phyloP scores from a whole-genome alignment of 1,284 basidiomycete genomes.

The Sanghuangporus sanghuang region DNA sequence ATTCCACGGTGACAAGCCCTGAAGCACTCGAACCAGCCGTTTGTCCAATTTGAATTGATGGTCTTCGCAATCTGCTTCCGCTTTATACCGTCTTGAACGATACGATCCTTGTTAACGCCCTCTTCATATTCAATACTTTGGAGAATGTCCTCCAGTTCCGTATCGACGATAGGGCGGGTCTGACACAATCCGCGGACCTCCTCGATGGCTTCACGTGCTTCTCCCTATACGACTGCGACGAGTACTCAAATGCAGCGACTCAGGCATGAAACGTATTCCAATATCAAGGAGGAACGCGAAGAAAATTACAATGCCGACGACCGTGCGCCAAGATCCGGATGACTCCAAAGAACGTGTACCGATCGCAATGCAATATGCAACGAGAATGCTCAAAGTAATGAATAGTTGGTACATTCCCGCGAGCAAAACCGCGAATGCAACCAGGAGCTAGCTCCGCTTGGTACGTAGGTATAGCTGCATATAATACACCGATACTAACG shows the following conservation, averaged over 20 bases:
- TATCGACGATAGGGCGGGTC: slow-evolving; percentile 39
- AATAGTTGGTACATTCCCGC: too few species aligned
- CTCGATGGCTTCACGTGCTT: slow-evolving; percentile 50
- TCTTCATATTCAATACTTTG: slow-evolving; percentile 33
- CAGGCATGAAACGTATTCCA: slow-evolving; percentile 74
- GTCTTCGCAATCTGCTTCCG: slow-evolving; percentile 23
- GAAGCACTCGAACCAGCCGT: slow-evolving; percentile 61
- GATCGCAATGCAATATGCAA: too few species aligned
- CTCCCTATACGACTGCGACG: slow-evolving; percentile 38
- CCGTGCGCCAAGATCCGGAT: too few species aligned
- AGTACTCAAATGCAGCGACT: slow-evolving; percentile 69
- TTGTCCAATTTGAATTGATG: slow-evolving; percentile 18
- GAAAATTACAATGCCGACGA: not conserved
- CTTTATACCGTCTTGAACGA: slow-evolving; percentile 33
- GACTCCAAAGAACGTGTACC: too few species aligned
- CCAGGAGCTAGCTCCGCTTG: too few species aligned
- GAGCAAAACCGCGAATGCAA: too few species aligned
- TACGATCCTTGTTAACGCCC: slow-evolving; percentile 33
- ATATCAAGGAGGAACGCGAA: slow-evolving; percentile 42
- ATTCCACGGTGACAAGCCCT: slow-evolving; percentile 36
- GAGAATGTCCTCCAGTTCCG: slow-evolving; percentile 49
- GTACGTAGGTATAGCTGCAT: too few species aligned
- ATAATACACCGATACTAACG: too few species aligned
- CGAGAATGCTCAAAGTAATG: too few species aligned
- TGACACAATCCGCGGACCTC: slow-evolving; percentile 49